phyloP scores from a whole-genome alignment of 306 rosid species.

The Alnus glutinosa region DNA sequence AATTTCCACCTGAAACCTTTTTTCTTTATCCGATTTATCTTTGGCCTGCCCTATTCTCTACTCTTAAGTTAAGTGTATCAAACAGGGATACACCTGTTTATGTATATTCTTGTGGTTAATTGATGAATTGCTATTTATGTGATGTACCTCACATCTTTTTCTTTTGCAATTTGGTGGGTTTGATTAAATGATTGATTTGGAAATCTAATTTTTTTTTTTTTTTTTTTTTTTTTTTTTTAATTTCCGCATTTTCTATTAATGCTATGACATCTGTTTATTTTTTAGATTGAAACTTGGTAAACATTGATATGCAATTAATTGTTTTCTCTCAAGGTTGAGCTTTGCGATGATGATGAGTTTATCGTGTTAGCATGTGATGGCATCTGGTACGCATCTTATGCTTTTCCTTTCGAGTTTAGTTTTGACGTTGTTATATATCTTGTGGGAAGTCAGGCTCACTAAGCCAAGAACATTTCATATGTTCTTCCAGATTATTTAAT shows the following conservation, averaged over 20 bases:
- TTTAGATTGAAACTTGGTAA: background rate
- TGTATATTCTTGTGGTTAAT: slow-evolving; percentile 36
- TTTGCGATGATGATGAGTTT: slow-evolving; percentile 88
- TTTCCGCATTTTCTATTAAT: background rate
- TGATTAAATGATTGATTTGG: too few species aligned
- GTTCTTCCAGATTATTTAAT: background rate
- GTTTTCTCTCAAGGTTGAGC: slow-evolving; percentile 63
- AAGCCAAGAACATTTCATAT: background rate
- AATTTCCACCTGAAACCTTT: too few species aligned
- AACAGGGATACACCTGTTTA: too few species aligned
- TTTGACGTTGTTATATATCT: slow-evolving; percentile 6
- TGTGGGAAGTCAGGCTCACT: slow-evolving; percentile 5
- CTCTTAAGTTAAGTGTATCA: too few species aligned
- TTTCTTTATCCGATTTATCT: too few species aligned
- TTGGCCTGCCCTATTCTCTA: too few species aligned
- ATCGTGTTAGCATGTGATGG: slow-evolving; percentile 84
- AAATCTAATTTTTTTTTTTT: too few species aligned
- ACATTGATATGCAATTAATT: background rate
- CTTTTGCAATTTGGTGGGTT: slow-evolving; percentile 13
- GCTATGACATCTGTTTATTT: background rate
- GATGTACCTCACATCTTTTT: slow-evolving; percentile 13
- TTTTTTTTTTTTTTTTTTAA: too few species aligned
- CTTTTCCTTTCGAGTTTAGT: slow-evolving; percentile 16
- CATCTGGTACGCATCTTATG: slow-evolving; percentile 66
- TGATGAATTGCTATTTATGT: slow-evolving; percentile 14